Conservation (phyloP, 176 grass and related monocot genomes). For the Musa itinerans region DNA sequence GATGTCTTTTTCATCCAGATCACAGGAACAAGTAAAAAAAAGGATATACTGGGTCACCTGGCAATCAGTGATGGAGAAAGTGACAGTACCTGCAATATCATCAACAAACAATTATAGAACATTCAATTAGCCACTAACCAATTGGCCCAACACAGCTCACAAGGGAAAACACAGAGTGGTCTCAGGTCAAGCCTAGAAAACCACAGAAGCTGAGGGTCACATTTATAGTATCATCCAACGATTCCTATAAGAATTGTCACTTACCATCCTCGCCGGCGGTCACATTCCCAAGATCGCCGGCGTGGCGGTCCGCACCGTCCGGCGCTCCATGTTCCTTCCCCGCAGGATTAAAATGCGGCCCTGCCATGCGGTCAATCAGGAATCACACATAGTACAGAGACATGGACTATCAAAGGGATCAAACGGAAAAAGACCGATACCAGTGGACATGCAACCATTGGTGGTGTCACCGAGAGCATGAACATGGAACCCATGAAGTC, state of each 20-base stretch:
- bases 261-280: slow-evolving; percentile 52
- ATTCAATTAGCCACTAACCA: too few species aligned
- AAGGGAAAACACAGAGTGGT: too few species aligned
- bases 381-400: too few species aligned
- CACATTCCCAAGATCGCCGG: slow-evolving; percentile 81
- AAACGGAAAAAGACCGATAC: slow-evolving; percentile 20
- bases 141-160: too few species aligned
- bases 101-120: too few species aligned
- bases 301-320: slow-evolving; percentile 59
- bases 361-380: slow-evolving; percentile 6
- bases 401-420: too few species aligned
- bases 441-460: slow-evolving; percentile 95
- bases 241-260: too few species aligned
- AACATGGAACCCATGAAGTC: slow-evolving; percentile 88
- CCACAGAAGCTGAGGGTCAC: too few species aligned
- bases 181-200: too few species aligned
- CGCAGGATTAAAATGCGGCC: slow-evolving; percentile 63
- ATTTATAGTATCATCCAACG: too few species aligned
- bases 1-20: not conserved
- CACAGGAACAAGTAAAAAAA: not conserved
- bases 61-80: not conserved
- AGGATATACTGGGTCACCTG: not conserved
- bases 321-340: slow-evolving; percentile 64
- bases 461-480: slow-evolving; percentile 90
- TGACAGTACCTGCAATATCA: slow-evolving; percentile 4